Evolutionary conservation across 2,329 filamentous ascomycete species (phyloP).

Genomic region (Fusarium marasasianum): DNA sequence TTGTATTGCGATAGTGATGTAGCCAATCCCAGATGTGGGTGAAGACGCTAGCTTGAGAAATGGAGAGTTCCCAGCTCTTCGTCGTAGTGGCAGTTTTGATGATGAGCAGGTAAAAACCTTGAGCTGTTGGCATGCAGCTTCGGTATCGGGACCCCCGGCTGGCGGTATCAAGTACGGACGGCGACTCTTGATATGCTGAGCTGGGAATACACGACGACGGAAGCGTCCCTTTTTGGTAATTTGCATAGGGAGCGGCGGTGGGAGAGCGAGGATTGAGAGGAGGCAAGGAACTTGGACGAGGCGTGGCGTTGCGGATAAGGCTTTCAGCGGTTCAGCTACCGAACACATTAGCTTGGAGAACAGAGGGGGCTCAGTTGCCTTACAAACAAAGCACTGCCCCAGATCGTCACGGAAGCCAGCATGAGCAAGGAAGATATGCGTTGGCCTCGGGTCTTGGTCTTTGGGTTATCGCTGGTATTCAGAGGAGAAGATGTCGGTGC

Average conservation of each 20-base stretch:
- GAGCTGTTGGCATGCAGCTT: neutral
- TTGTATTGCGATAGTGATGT: accelerated
- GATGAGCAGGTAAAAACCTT: neutral
- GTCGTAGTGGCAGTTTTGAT: neutral
- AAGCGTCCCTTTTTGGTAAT: too few species aligned
- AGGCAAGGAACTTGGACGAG: neutral
- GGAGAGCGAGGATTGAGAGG: neutral
- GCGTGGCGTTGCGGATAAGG: neutral
- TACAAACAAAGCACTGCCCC: accelerated
- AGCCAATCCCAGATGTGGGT: neutral
- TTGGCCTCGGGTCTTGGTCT: too few species aligned
- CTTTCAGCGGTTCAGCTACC: accelerated
- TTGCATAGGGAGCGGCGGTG: too few species aligned
- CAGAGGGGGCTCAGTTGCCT: accelerated
- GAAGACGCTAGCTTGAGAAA: accelerated
- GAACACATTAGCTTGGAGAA: neutral
- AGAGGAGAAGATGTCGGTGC: neutral
- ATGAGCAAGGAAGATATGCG: neutral
- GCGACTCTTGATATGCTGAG: too few species aligned
- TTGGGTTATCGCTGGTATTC: neutral
- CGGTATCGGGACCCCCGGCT: too few species aligned
- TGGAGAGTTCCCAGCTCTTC: neutral
- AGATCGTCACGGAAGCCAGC: neutral
- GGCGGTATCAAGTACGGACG: too few species aligned
- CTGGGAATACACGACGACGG: too few species aligned